A percentile compares a stretch with the other conserved stretches of the same genome.
Conservation (phyloP, 164 flowering plant species). For the Sextonia rubra region DNA sequence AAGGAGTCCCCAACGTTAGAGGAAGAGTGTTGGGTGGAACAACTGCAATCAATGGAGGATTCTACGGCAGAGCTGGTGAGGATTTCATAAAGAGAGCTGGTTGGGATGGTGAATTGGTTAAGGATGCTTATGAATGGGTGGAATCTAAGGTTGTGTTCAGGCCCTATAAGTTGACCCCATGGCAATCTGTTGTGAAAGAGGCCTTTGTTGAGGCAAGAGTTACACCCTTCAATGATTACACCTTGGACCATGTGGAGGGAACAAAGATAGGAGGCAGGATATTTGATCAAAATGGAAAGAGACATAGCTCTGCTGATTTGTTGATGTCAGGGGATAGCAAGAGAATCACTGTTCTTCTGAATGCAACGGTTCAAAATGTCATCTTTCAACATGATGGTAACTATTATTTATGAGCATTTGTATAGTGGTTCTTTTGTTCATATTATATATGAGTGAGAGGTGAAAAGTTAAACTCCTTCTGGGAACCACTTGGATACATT, state of each 20-base stretch:
- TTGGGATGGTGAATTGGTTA: constrained; percentile 33
- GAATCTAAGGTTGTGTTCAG: constrained; percentile 32
- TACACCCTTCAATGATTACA: constrained; percentile 36
- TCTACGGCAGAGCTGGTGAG: constrained; percentile 34
- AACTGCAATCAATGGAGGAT: constrained; percentile 34
- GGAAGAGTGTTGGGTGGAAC: constrained; percentile 43
- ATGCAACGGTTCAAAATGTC: constrained; percentile 18
- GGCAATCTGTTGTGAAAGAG: constrained; percentile 26
- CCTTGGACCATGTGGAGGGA: constrained; percentile 36
- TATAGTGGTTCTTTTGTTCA: too few relatives aligned
- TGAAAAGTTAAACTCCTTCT: too few relatives aligned
- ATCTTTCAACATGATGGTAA: constrained; percentile 10
- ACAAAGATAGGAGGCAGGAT: constrained; percentile 13
- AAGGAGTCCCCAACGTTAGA: constrained; percentile 27
- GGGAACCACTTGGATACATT: too few relatives aligned
- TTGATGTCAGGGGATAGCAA: constrained; percentile 10
- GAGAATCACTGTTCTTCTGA: constrained; percentile 14
- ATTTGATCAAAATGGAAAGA: constrained; percentile 12
- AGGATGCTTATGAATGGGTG: constrained; percentile 38
- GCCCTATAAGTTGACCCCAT: constrained; percentile 26
- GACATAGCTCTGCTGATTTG: constrained; percentile 21
- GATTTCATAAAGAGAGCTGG: constrained; percentile 19
- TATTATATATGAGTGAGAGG: too few relatives aligned
- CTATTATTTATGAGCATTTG: too few relatives aligned
- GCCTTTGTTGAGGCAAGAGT: constrained; percentile 29